These are phyloP conservation scores for Excoecaria agallocha DNA, from an alignment of 345 rosid genomes.

Conservation along the genomic window DNA sequence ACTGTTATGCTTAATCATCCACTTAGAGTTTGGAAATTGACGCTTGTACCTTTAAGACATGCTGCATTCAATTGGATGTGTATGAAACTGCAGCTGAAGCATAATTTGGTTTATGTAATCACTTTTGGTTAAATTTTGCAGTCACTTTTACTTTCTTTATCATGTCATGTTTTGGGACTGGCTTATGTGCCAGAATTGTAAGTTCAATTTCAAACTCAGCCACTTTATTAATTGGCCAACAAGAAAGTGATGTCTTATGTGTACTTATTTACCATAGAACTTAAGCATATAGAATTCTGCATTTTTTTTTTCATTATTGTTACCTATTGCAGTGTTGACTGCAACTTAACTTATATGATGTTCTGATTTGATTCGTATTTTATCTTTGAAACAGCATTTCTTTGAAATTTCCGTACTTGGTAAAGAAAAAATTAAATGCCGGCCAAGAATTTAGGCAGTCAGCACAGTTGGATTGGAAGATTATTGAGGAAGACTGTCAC, in stretches of 20 bases:
- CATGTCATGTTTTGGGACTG: neutral
- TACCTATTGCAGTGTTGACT: neutral
- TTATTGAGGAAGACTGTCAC: constrained; percentile 69
- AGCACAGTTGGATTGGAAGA: constrained; percentile 85
- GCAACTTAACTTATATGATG: neutral
- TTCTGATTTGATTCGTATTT: constrained; percentile 11
- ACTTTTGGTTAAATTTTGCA: neutral
- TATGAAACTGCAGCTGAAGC: neutral
- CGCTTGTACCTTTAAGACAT: neutral
- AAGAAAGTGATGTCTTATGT: neutral
- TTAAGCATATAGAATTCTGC: neutral
- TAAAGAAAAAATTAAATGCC: constrained; percentile 73
- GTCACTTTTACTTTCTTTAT: neutral
- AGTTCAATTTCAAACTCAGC: neutral
- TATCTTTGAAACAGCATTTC: constrained; percentile 50
- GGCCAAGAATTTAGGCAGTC: constrained; percentile 90
- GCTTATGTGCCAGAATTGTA: neutral
- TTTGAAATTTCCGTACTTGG: constrained; percentile 73
- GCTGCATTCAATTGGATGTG: neutral
- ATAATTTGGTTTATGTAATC: neutral
- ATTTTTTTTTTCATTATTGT: neutral
- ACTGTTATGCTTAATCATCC: neutral
- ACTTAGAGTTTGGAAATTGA: neutral
- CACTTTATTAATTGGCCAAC: neutral
- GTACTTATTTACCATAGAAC: neutral